A percentile compares a stretch with the other conserved stretches of the same genome.
Conservation (phyloP, 2,329 filamentous ascomycete species). For the Stemphylium vesicarium region DNA sequence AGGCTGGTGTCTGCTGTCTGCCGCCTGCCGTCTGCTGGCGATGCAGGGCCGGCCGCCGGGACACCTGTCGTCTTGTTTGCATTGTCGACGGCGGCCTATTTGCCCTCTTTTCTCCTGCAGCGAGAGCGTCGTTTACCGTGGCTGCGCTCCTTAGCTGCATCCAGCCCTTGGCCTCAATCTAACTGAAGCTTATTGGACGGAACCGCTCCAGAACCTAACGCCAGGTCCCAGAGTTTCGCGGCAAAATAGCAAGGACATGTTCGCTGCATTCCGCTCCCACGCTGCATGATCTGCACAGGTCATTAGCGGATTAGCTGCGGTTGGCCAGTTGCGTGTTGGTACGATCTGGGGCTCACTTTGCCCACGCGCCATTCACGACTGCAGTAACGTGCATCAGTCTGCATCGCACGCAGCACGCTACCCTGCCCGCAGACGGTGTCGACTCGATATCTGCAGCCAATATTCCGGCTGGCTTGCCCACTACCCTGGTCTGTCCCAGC, state of each 20-base stretch:
- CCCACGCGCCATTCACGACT: slow-evolving; percentile 29
- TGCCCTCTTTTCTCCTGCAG: slow-evolving; percentile 56
- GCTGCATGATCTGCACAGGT: slow-evolving; percentile 47
- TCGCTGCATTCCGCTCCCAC: slow-evolving; percentile 41
- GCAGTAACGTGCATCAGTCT: slow-evolving; percentile 34
- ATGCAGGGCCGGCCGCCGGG: slow-evolving; percentile 25
- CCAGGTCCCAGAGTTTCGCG: slow-evolving; percentile 39
- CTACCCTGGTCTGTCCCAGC: slow-evolving; percentile 30
- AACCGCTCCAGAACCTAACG: slow-evolving; percentile 38
- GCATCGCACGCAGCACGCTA: slow-evolving; percentile 40
- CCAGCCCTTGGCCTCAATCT: slow-evolving; percentile 44
- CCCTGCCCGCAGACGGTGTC: slow-evolving; percentile 32
- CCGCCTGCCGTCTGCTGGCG: slow-evolving; percentile 8
- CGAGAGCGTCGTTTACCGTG: slow-evolving; percentile 29
- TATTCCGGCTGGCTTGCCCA: slow-evolving; percentile 36
- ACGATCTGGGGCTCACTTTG: slow-evolving; percentile 33
- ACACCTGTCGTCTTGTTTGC: slow-evolving; percentile 12
- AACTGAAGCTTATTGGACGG: slow-evolving; percentile 43
- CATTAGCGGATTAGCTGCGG: slow-evolving; percentile 37
- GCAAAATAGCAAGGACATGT: slow-evolving; percentile 44
- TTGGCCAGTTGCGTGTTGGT: slow-evolving; percentile 35
- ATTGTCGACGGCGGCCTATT: slow-evolving; percentile 17
- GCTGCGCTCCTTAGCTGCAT: slow-evolving; percentile 40
- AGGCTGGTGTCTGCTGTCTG: neutral
- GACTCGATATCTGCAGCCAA: slow-evolving; percentile 35